These are phyloP conservation scores for Diutina siamensis DNA, from an alignment of 1,139 yeast species.

Conservation along the genomic window DNA sequence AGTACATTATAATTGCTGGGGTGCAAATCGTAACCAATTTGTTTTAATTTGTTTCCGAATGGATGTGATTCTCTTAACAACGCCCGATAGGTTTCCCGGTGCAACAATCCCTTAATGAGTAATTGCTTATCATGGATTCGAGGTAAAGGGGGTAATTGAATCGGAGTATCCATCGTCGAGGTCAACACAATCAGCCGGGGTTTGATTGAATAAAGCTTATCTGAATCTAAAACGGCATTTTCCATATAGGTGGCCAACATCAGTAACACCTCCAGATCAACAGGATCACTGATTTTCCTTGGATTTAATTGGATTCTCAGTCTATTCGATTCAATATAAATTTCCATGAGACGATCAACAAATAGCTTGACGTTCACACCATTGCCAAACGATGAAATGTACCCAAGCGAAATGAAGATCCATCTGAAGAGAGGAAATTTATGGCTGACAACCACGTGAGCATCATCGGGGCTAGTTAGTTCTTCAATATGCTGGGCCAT, in stretches of 20 bases:
- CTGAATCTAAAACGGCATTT: background rate
- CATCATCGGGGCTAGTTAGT: background rate
- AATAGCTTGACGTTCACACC: background rate
- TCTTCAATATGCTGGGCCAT: background rate
- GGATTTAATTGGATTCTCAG: slow-evolving; percentile 1
- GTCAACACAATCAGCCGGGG: background rate
- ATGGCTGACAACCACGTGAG: background rate
- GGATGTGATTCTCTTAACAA: slow-evolving; percentile 20
- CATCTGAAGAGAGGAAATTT: background rate
- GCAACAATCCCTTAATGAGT: slow-evolving; percentile 28
- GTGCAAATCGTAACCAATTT: slow-evolving; percentile 8
- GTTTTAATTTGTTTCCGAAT: slow-evolving; percentile 17
- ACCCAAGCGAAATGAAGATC: slow-evolving; percentile 1
- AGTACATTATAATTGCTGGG: slow-evolving; percentile 16
- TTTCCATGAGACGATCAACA: background rate
- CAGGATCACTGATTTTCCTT: slow-evolving; percentile 1
- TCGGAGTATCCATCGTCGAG: slow-evolving; percentile 8
- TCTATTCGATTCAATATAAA: background rate
- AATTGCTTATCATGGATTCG: slow-evolving; percentile 19
- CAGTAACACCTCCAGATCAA: background rate
- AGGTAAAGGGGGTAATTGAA: slow-evolving; percentile 27
- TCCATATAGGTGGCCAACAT: background rate
- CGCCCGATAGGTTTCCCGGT: slow-evolving; percentile 28
- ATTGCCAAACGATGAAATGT: background rate
- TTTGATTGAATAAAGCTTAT: background rate